Conservation (phyloP, 164 flowering plant species). For the Vitis vinifera region DNA sequence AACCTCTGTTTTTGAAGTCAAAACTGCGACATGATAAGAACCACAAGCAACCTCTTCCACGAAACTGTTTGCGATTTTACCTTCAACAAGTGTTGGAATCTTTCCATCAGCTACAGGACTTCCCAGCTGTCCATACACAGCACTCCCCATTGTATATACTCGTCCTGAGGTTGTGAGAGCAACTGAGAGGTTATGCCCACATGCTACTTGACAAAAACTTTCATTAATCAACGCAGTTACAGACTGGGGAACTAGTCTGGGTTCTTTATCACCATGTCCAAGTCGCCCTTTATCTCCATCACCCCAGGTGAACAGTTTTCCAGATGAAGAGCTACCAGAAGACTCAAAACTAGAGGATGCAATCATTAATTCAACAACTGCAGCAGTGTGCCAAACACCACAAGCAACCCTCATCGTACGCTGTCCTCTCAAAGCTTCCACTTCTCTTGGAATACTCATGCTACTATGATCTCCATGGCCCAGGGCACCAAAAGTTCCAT, state of each 20-base stretch:
- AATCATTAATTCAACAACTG: constrained; percentile 55
- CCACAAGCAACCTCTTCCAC: constrained; percentile 91
- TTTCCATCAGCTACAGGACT: constrained; percentile 60
- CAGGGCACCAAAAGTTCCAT: constrained; percentile 92
- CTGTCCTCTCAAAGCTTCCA: constrained; percentile 64
- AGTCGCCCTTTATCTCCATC: constrained; percentile 84
- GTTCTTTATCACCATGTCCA: constrained; percentile 79
- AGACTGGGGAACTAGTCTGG: constrained; percentile 63
- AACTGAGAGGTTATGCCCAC: constrained; percentile 72
- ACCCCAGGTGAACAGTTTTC: constrained; percentile 94
- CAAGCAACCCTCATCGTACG: constrained; percentile 73
- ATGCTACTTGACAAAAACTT: constrained; percentile 68
- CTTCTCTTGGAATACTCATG: constrained; percentile 66
- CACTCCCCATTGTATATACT: constrained; percentile 83
- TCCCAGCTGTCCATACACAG: constrained; percentile 76
- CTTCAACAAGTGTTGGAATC: constrained; percentile 55
- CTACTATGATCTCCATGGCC: constrained; percentile 81
- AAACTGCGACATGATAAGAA: constrained; percentile 76
- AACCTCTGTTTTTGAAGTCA: constrained; percentile 82
- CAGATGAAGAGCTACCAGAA: constrained; percentile 36
- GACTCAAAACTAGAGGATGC: constrained; percentile 29
- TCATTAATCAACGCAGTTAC: constrained; percentile 53
- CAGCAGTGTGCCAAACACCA: constrained; percentile 98
- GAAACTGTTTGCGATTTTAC: constrained; percentile 44
- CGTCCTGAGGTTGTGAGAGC: constrained; percentile 77